These are phyloP conservation scores for Rhizopogon sp. DNA, from an alignment of 768 basidiomycete genomes.

Conservation along the genomic window DNA sequence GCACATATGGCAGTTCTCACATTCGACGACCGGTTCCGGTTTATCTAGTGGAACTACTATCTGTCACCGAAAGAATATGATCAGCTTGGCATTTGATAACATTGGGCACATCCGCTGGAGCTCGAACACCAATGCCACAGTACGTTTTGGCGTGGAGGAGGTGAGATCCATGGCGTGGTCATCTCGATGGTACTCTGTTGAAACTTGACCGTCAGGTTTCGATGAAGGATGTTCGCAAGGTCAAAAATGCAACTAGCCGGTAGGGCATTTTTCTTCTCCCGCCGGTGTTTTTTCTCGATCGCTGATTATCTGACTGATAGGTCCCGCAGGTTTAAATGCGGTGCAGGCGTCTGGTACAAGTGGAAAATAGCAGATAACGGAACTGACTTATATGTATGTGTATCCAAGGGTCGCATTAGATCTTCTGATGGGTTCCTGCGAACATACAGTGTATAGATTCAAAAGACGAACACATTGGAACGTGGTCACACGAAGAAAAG, in stretches of 20 bases:
- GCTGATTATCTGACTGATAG: conserved; percentile 22
- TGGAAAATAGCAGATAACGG: conserved; percentile 47
- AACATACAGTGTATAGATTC: conserved; percentile 42
- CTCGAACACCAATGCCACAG: conserved; percentile 37
- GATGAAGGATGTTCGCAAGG: conserved; percentile 43
- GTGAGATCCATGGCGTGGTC: conserved; percentile 17
- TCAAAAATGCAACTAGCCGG: conserved; percentile 48
- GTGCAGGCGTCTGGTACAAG: conserved; percentile 44
- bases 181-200: neutral
- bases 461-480: conserved; percentile 42
- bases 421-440: neutral
- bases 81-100: conserved; percentile 40
- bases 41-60: conserved; percentile 37
- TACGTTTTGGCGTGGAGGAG: conserved; percentile 46
- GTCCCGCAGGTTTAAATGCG: conserved; percentile 50
- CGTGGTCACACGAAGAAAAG: conserved; percentile 36
- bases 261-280: conserved; percentile 17
- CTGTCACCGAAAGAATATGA: conserved; percentile 43
- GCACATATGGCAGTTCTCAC: conserved; percentile 30
- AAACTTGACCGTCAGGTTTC: conserved; percentile 24
- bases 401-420: neutral
- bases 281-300: neutral
- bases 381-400: conserved; percentile 41
- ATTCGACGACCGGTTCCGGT: conserved; percentile 41
- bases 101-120: conserved; percentile 53